These are phyloP conservation scores for Citrus cavaleriei DNA, from an alignment of 345 rosid species.

Conservation along the genomic window DNA sequence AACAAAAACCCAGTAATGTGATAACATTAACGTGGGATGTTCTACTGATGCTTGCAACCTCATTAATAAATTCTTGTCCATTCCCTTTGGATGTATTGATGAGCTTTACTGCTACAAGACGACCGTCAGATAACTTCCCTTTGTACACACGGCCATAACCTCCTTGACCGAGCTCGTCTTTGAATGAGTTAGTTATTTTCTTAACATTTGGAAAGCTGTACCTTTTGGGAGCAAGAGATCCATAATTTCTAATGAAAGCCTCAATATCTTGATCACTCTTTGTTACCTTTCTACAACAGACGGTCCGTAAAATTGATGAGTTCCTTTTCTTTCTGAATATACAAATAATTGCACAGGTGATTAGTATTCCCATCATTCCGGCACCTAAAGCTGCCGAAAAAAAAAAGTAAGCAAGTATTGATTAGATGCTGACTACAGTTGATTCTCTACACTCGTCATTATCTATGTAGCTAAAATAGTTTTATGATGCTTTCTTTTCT, in stretches of 20 bases:
- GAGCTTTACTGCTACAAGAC: conserved; percentile 21
- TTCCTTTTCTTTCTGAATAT: not conserved
- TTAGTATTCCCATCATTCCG: not conserved
- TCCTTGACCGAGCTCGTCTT: conserved; percentile 25
- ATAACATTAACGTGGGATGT: too few species aligned
- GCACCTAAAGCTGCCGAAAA: not conserved
- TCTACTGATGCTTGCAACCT: conserved; percentile 17
- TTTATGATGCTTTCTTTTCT: too few species aligned
- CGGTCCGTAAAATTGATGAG: not conserved
- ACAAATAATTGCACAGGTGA: not conserved
- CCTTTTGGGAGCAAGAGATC: not conserved
- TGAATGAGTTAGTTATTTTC: conserved; percentile 9
- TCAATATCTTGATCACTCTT: not conserved
- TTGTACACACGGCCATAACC: conserved; percentile 18
- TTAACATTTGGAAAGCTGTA: not conserved
- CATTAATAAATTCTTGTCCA: conserved; percentile 28
- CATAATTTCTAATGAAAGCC: not conserved
- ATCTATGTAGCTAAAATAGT: too few species aligned
- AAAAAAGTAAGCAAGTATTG: not conserved
- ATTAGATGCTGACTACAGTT: not conserved
- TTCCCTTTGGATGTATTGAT: conserved; percentile 17
- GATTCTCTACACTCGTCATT: too few species aligned
- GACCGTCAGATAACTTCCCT: conserved; percentile 16
- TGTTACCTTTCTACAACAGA: not conserved
- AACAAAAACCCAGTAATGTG: too few species aligned